Evolutionary conservation across 495 filamentous ascomycete species (phyloP), one percentile per base, ranked within the genome.

Genomic region (Penicillium subrubescens): DNA sequence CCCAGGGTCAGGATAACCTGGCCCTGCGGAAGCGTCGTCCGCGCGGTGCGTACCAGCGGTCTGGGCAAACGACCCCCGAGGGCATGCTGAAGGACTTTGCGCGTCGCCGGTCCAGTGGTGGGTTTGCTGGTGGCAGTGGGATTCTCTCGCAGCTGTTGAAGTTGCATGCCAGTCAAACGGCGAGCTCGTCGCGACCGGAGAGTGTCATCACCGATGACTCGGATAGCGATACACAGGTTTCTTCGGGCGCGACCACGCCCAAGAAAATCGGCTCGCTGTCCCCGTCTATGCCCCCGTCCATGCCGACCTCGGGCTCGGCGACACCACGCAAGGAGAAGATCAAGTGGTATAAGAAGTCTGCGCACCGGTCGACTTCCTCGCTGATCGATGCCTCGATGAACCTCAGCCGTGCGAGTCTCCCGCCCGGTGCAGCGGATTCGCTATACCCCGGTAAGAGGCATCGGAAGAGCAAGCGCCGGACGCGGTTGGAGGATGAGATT

Each of bases 301-400:
- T 55, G 56, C 67, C 73, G 5, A 39, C 69, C 0, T 86, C 87
- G 23, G 87, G 87, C n/a, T 65, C 84, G 17, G 77, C 78, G 39
- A 87, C 88, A 21, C 83, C 88, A n/a, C 78, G 78, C 62, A 77
- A 81, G 59, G 81, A 84, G 48, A 85, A 85, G 62, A 71, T 86
- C 39, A 90, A 86, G 70, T 94, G 85, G 89, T 89, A 89, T 73
- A 86, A 86, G 65, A 88, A 86, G 65, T 70, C 78, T 63, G 59
- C 76, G 61, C 77, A 77, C 39, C 80, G 61, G 1, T 81, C 79
- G 8, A 82, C 79, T 19, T 73, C 77, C 6, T 82, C 80, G 15
- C 67, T 82, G 57, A 68, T 81, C 44, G 71, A 74, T 27, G 74
- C 81, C 0, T 85, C 76, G 33, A 87, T 83, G 79, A 87, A 85